These are phyloP conservation scores for Castanea crenata DNA, from an alignment of 306 rosid genomes.

Conservation along the genomic window DNA sequence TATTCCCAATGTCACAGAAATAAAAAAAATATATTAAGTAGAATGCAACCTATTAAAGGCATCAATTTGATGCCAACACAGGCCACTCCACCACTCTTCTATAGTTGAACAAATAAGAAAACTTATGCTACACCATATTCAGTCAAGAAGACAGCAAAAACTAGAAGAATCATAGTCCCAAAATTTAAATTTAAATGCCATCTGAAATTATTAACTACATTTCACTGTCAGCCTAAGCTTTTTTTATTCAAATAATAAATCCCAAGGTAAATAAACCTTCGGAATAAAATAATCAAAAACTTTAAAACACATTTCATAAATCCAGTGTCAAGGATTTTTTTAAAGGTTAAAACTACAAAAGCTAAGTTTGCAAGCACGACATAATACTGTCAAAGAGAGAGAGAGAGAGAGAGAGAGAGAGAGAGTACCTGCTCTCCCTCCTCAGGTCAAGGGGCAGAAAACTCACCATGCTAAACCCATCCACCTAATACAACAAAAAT, in stretches of 20 bases:
- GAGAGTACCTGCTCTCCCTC: slow-evolving; percentile 70
- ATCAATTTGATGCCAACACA: background rate
- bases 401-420: slow-evolving; percentile 4
- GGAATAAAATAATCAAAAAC: background rate
- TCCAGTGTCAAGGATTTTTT: background rate
- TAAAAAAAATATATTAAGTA: background rate
- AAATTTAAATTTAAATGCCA: background rate
- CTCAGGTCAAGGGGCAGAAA: slow-evolving; percentile 85
- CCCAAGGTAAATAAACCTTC: background rate
- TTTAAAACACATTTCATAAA: background rate
- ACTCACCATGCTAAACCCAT: slow-evolving; percentile 68
- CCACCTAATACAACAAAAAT: slow-evolving; percentile 45
- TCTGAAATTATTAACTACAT: too few species aligned
- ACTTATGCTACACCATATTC: background rate
- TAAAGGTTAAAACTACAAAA: background rate
- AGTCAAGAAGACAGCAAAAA: background rate
- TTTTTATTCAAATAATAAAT: too few species aligned
- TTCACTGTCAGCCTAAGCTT: too few species aligned
- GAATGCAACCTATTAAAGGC: background rate
- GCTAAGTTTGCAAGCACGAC: background rate
- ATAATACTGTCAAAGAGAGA: slow-evolving; percentile 2
- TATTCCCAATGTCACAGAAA: background rate
- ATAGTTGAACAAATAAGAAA: background rate
- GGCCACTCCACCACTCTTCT: too few species aligned
- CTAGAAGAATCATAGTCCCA: background rate